Percentiles rank a stretch among this genome's conserved stretches.
Conservation (phyloP, 202 grass and related monocot genomes). For the Eragrostis tef region DNA sequence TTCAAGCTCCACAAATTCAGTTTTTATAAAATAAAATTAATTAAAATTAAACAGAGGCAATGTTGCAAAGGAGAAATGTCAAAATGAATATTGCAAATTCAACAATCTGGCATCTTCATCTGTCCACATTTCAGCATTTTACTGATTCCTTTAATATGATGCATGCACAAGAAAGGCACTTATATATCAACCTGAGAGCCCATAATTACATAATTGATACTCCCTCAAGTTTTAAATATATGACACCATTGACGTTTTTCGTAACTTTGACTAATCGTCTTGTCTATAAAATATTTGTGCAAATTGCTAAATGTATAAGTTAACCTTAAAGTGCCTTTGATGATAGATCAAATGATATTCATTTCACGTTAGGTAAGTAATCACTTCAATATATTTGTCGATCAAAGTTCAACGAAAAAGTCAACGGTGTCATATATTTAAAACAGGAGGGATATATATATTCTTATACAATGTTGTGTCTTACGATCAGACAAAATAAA, state of each 20-base stretch:
- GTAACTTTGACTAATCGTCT: too few species aligned
- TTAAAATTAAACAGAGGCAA: slow-evolving; percentile 12
- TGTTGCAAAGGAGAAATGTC: slow-evolving; percentile 37
- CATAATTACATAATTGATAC: slow-evolving; percentile 5
- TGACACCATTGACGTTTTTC: too few species aligned
- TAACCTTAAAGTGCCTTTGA: too few species aligned
- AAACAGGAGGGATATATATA: neutral
- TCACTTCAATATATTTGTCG: too few species aligned
- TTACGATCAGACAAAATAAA: neutral
- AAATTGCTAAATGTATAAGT: too few species aligned
- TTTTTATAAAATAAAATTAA: slow-evolving; percentile 8
- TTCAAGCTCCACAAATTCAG: slow-evolving; percentile 40
- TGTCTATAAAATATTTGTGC: too few species aligned
- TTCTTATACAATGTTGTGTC: neutral
- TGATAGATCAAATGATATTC: too few species aligned
- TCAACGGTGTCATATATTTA: too few species aligned
- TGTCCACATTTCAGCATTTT: slow-evolving; percentile 7
- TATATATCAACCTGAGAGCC: neutral
- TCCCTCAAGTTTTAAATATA: too few species aligned
- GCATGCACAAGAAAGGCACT: slow-evolving; percentile 2
- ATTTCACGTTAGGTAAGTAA: too few species aligned
- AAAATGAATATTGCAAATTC: slow-evolving; percentile 28
- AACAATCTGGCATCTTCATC: neutral
- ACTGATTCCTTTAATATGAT: neutral
- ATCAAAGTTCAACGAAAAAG: too few species aligned